Conservation (phyloP, 2,329 filamentous ascomycete species). For the Achaetomium macrosporum region DNA sequence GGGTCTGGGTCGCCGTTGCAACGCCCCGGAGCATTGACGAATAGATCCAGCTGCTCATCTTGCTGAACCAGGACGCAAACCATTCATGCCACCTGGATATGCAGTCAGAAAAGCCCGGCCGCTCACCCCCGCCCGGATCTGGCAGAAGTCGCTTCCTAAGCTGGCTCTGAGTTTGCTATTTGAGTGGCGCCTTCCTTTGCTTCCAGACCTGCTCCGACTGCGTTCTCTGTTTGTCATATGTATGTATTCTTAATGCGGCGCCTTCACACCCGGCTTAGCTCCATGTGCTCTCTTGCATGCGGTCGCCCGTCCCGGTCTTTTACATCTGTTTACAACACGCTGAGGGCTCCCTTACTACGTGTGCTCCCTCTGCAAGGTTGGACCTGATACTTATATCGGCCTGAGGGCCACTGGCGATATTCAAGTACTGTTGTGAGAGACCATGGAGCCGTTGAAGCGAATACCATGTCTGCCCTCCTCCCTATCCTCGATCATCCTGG, state of each 20-base stretch:
- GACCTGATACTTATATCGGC: not conserved
- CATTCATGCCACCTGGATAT: slow-evolving; percentile 2
- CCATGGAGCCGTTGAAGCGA: slow-evolving; percentile 6
- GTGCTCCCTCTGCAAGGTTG: not conserved
- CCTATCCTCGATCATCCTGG: slow-evolving; percentile 17
- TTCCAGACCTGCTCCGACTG: not conserved
- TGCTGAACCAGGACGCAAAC: slow-evolving; percentile 1
- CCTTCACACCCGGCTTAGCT: not conserved
- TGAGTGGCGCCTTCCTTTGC: not conserved
- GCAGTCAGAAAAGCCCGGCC: slow-evolving; percentile 6
- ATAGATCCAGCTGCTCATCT: slow-evolving; percentile 13
- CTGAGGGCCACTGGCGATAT: not conserved
- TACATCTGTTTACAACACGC: not conserved
- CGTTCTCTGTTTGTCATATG: not conserved
- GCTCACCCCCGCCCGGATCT: slow-evolving; percentile 11
- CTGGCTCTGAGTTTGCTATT: slow-evolving; percentile 1
- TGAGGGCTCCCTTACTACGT: not conserved
- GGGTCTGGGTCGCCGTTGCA: slow-evolving; percentile 9
- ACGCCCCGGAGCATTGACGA: slow-evolving; percentile 18
- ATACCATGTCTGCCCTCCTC: slow-evolving; percentile 8
- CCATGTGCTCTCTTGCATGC: slow-evolving; percentile 2
- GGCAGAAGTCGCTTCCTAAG: not conserved
- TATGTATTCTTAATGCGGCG: not conserved
- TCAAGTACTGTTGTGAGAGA: not conserved
- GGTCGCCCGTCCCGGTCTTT: not conserved